A percentile compares a stretch with the other conserved stretches of the same genome.
phyloP scores from a whole-genome alignment of 805 yeast species.

The Yarrowia yakushimensis region DNA sequence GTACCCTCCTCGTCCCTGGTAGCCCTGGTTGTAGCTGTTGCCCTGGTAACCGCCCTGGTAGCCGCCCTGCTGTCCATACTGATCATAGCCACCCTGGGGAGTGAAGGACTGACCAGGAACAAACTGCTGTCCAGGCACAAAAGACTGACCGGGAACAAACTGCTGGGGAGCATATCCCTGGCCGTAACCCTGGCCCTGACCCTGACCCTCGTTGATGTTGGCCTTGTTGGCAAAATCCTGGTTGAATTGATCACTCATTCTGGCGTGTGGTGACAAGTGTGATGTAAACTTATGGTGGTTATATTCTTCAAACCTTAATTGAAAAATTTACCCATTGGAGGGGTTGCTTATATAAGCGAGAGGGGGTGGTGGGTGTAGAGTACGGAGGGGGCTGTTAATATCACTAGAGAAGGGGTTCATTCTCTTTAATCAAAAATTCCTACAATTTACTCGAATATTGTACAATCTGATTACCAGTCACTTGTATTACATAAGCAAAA shows the following conservation, averaged over 20 bases:
- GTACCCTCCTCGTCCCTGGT: conserved; percentile 30
- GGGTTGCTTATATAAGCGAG: too few relatives aligned
- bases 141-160: conserved; percentile 34
- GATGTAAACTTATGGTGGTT: too few relatives aligned
- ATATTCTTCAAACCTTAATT: neutral
- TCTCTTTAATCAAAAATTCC: too few relatives aligned
- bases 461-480: too few relatives aligned
- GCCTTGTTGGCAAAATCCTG: conserved; percentile 38
- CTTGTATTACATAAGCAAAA: too few relatives aligned
- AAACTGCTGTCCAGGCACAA: conserved; percentile 36
- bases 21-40: conserved; percentile 30
- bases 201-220: conserved; percentile 31
- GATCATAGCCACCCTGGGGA: conserved; percentile 31
- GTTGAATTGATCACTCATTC: conserved; percentile 34
- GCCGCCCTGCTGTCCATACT: conserved; percentile 31
- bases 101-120: conserved; percentile 29
- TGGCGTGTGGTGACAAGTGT: conserved; percentile 5
- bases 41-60: conserved; percentile 34
- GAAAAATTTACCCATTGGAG: too few relatives aligned
- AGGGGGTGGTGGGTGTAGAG: too few relatives aligned
- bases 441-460: too few relatives aligned
- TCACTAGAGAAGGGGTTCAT: too few relatives aligned
- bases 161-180: conserved; percentile 39
- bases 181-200: conserved; percentile 37
- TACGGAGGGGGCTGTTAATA: too few relatives aligned